Base-by-base conservation (phyloP, 2,329 filamentous ascomycete species). In the Alternaria metachromatica region DNA sequence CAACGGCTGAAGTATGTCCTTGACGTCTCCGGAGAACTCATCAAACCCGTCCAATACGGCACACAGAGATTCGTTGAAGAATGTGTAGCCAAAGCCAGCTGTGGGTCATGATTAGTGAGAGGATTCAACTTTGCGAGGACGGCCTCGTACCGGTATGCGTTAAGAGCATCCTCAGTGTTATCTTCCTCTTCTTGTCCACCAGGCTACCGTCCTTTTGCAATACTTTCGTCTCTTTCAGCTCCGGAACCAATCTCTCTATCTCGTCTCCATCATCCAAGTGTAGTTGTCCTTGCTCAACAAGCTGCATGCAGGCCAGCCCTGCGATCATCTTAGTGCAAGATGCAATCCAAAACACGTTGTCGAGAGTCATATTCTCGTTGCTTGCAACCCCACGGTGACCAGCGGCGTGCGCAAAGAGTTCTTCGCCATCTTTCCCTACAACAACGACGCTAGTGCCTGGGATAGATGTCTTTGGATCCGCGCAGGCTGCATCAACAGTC, bases 341-440 rank as follows among this genome's bases (percentile, higher is more conserved):
- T 6, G 84, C 84, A 15, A 87, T 84, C 84, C 84, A 87, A 66
- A 88, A 91, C 1, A 88, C 79, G 30, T 60, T 73, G 26, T 91
- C 88, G 0, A 87, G 76, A 0, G 83, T 85, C 86, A 91, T 88
- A 5, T 83, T 78, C 51, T 87, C 84, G 0, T 78, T 67, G 9
- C 72, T 74, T 18, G 71, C 71, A 4, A 77, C 63, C 3, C 81
- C 81, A 28, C 72, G 74, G 54, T 81, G 80, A 11, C 82, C 82
- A 10, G 81, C 80, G 4, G 81, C 76, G 46, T 76, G 72, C n/a
- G 81, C 76, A 54, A 77, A 79, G 6, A 84, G 72, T 30, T 82
- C 72, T 18, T 82, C 73, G 49, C 82, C 81, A 74, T 81, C 73
- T 68, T 78, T 81, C 60, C 79, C 79, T 10, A 83, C 76, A 6